Base-by-base conservation (phyloP, 129 eudicot genomes). In the Flaveria sonorensis region DNA sequence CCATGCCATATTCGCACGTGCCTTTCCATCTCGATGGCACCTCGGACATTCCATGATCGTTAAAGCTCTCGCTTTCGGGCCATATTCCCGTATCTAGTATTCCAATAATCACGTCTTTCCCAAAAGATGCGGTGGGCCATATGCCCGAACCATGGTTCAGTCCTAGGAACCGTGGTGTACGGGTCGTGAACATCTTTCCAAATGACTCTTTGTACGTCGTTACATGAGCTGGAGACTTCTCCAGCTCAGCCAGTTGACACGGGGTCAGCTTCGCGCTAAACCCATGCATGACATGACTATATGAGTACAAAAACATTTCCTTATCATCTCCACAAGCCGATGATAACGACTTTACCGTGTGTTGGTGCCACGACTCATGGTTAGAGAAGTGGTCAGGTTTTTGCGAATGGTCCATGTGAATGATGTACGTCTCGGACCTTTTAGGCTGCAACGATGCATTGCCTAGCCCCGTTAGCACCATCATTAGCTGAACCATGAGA, bases 11-110 rank as follows among this genome's bases (percentile, higher is more conserved):
- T 60, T 84, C 87, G 19, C 87, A 80, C 68, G 55, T 48, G 23
- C 87, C 85, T 36, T 84, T 80, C 85, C 87, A 84, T 80, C 84
- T 80, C 36, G 24, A 61, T 4, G 84, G 85, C 2, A 84, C 77
- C 55, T 70, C 24, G 0, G 69, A 48, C 85, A 84, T 76, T 70
- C 82, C 79, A 0, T 64, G 40, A 11, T 83, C 84, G 8, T 18
- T 75, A 75, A 83, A 83, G 16, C 84, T 83, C 81, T 83, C 79
- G 18, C 87, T 83, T 52, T 83, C 84, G 0, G 87, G 84, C 81
- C 87, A 83, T n/a, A 83, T 75, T 32, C 87, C 87, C 2, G 81
- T 70, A 20, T 83, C 87, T 10, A 83, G 75, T 15, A 83, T 20
- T 43, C 87, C 87, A 30, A 84, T 79, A 15, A 84, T 84, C 79